Base-by-base conservation (phyloP, 768 basidiomycete genomes). In the Tricholoma saponaceum region DNA sequence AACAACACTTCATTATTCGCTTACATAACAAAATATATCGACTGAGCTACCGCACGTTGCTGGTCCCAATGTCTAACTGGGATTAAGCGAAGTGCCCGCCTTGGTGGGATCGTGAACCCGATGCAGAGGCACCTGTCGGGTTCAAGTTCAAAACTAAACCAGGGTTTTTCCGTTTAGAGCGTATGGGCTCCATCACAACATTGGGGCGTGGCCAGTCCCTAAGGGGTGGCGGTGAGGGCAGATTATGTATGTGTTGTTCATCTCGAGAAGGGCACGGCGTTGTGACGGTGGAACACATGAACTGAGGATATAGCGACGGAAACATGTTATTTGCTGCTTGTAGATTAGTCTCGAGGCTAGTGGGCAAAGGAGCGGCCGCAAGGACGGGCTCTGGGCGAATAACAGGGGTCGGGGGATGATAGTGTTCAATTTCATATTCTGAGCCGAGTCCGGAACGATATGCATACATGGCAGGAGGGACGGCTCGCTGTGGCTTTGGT, bases 171-270 rank as follows among this genome's bases (percentile, higher is more conserved):
- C 67, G 67, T 58, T 74, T 73, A 28, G 61, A 57, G 39, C 66
- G 70, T 51, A 56, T 49, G 9, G 73, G 69, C 46, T 66, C 72
- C 16, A 70, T 65, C 22, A 74, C 64, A 13, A 72, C 69, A 60
- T 84, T 76, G 10, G 65, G 62, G 20, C 79, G 77, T 35, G 83
- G 85, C 84, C 85, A 85, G 32, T 80, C 69, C 16, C 82, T 80
- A 0, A 85, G 67, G 3, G 79, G 80, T 25, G 78, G 71, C 28
- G 81, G 77, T 13, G 74, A 71, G 4, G 73, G 62, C 13, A 73
- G 67, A 6, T 54, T 55, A 20, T 52, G 39, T 33, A 57, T 32
- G 26, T 66, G 71, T 0, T 56, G 59, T 35, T 61, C 62, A 30
- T 57, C 60, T 14, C 60, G 69, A 26, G 62, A 65, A 20, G 58